These are phyloP conservation scores for Fraxinus anomala DNA, from an alignment of 257 asterid genomes.

Conservation along the genomic window DNA sequence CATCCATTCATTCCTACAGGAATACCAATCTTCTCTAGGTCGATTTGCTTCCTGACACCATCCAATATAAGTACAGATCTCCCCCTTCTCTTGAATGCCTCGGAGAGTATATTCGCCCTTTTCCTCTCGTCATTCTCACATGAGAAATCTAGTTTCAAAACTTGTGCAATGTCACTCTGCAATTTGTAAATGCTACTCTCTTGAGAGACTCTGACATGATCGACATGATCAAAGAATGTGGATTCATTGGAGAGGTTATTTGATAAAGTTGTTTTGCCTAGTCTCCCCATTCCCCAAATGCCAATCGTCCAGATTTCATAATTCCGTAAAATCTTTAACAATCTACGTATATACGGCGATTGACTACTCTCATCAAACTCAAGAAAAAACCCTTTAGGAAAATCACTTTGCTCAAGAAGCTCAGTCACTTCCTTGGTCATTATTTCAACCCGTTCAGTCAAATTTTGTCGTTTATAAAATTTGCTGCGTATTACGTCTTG, in stretches of 20 bases:
- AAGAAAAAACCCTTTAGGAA: background rate
- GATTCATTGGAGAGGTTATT: constrained; percentile 9
- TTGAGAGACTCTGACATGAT: constrained; percentile 20
- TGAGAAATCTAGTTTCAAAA: constrained; percentile 13
- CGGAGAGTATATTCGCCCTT: background rate
- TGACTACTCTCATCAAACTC: too few species aligned
- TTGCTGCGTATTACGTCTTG: background rate
- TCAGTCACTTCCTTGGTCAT: background rate
- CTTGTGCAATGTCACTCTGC: constrained; percentile 27
- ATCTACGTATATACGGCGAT: too few species aligned
- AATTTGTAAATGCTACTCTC: background rate
- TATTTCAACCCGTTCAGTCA: background rate
- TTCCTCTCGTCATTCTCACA: background rate
- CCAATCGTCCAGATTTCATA: constrained; percentile 21
- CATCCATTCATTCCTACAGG: constrained; percentile 10
- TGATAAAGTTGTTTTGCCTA: constrained; percentile 21
- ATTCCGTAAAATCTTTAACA: background rate
- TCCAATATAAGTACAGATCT: constrained; percentile 22
- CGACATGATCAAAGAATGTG: constrained; percentile 3
- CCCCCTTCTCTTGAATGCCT: background rate
- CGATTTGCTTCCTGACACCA: constrained; percentile 23
- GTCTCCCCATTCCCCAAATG: constrained; percentile 20
- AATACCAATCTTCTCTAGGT: constrained; percentile 14
- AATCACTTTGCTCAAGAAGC: background rate
- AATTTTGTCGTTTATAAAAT: background rate